Evolutionary conservation across 2,329 filamentous ascomycete species (phyloP).

Genomic region (Phialemoniopsis sp.): DNA sequence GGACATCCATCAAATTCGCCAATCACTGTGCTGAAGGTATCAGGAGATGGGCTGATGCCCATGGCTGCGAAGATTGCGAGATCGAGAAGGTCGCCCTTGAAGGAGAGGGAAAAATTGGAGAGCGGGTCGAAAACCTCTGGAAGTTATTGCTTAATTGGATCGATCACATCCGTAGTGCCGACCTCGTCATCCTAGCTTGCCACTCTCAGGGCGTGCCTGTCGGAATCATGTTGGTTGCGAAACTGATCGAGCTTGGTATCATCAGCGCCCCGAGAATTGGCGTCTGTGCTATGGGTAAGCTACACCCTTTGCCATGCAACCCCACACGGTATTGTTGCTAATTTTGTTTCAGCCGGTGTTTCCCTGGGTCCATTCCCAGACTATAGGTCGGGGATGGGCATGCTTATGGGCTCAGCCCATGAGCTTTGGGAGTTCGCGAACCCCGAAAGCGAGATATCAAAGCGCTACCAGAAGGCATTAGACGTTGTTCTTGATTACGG

Average conservation of each 20-base stretch:
- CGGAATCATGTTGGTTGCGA: conserved; percentile 85
- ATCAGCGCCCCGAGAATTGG: conserved; percentile 74
- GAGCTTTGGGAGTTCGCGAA: conserved; percentile 94
- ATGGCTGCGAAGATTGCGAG: conserved; percentile 70
- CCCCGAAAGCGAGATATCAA: conserved; percentile 75
- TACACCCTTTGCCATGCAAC: not conserved
- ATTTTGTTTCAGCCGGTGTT: conserved; percentile 62
- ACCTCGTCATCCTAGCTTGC: conserved; percentile 87
- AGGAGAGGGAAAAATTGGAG: conserved; percentile 86
- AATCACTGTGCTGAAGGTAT: conserved; percentile 83
- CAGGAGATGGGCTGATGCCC: conserved; percentile 71
- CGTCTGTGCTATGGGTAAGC: conserved; percentile 69
- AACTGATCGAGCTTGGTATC: conserved; percentile 86
- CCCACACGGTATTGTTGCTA: no score
- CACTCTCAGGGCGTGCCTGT: conserved; percentile 97
- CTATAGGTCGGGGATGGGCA: conserved; percentile 81
- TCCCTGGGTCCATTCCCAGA: conserved; percentile 90
- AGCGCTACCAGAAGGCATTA: conserved; percentile 73
- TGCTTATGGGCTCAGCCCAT: conserved; percentile 84
- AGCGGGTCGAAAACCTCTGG: conserved; percentile 90
- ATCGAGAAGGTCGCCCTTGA: conserved; percentile 94
- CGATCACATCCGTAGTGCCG: conserved; percentile 79
- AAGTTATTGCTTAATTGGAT: conserved; percentile 93
- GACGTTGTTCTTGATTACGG: conserved; percentile 73
- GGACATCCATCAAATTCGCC: conserved; percentile 90